These are phyloP conservation scores for Dalechampia spathulata DNA, from an alignment of 441 rosid species.

Conservation along the genomic window DNA sequence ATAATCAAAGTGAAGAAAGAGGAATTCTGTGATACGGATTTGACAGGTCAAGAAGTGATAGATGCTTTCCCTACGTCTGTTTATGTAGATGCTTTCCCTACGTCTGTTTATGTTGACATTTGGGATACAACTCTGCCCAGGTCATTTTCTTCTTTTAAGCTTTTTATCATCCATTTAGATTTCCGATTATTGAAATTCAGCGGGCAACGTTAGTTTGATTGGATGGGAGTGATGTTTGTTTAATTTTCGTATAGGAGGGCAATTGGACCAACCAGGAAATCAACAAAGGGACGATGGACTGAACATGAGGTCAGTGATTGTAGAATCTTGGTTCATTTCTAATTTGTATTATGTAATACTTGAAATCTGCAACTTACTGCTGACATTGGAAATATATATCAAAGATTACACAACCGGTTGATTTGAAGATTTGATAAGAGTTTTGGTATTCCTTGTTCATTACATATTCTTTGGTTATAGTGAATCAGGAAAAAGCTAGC, in stretches of 20 bases:
- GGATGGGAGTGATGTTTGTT: background rate
- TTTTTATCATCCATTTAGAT: background rate
- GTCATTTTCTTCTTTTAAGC: background rate
- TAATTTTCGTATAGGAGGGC: conserved; percentile 23
- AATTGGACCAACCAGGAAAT: conserved; percentile 34
- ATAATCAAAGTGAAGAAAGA: conserved; percentile 15
- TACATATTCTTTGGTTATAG: too few species aligned
- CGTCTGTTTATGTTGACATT: conserved; percentile 5
- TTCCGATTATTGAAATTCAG: too few species aligned
- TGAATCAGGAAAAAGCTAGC: background rate
- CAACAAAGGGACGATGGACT: conserved; percentile 45
- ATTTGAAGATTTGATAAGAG: background rate
- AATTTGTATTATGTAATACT: background rate
- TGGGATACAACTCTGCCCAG: background rate
- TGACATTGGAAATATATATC: background rate
- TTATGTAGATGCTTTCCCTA: too few species aligned
- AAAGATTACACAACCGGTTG: background rate
- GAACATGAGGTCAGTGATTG: conserved; percentile 34
- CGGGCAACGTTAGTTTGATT: too few species aligned
- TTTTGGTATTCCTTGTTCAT: too few species aligned
- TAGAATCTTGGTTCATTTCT: background rate
- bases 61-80: conserved; percentile 19
- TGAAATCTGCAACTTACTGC: background rate
- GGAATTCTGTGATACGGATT: background rate
- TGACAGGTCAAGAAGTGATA: background rate